Evolutionary conservation across 2,329 filamentous ascomycete genomes (phyloP).

Genomic region (Setomelanomma holmii): DNA sequence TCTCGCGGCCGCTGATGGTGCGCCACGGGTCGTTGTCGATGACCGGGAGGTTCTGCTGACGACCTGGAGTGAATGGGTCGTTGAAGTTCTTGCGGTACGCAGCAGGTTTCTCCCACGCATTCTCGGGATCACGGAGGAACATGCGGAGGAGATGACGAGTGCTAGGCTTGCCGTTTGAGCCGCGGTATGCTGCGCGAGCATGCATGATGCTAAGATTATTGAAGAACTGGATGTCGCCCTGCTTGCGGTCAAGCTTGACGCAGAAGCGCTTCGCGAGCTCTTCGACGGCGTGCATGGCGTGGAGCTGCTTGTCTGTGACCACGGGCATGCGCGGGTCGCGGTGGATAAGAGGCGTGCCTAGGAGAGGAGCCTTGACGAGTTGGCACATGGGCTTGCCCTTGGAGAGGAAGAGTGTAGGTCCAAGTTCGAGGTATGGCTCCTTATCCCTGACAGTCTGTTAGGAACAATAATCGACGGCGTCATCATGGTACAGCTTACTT

Average conservation of each 20-base stretch:
- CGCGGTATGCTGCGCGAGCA: slow-evolving; percentile 42
- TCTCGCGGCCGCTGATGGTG: slow-evolving; percentile 48
- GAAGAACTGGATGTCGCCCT: slow-evolving; percentile 48
- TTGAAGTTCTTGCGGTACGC: slow-evolving; percentile 38
- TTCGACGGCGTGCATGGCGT: slow-evolving; percentile 40
- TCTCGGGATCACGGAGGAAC: slow-evolving; percentile 46
- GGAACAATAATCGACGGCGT: not conserved
- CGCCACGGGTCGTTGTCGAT: slow-evolving; percentile 46
- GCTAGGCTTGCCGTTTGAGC: slow-evolving; percentile 30
- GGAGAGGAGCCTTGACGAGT: slow-evolving; percentile 47
- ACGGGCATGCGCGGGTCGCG: slow-evolving; percentile 39
- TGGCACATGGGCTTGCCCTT: slow-evolving; percentile 46
- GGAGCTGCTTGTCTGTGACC: slow-evolving; percentile 36
- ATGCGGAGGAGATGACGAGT: slow-evolving; percentile 46
- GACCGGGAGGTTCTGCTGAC: slow-evolving; percentile 42
- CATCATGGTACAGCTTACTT: slow-evolving; percentile 30
- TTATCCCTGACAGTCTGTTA: slow-evolving; percentile 24
- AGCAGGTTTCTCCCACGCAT: slow-evolving; percentile 43
- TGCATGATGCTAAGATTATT: slow-evolving; percentile 48
- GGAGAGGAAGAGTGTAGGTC: slow-evolving; percentile 46
- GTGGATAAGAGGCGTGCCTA: slow-evolving; percentile 42
- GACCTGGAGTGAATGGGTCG: slow-evolving; percentile 39
- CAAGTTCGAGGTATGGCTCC: slow-evolving; percentile 41
- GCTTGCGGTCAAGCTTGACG: slow-evolving; percentile 40
- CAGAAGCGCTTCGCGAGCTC: slow-evolving; percentile 37